Percentiles rank a stretch among this genome's conserved stretches.
These are phyloP conservation scores for Tuber magnatum DNA, from an alignment of 495 filamentous ascomycete genomes.

Conservation along the genomic window DNA sequence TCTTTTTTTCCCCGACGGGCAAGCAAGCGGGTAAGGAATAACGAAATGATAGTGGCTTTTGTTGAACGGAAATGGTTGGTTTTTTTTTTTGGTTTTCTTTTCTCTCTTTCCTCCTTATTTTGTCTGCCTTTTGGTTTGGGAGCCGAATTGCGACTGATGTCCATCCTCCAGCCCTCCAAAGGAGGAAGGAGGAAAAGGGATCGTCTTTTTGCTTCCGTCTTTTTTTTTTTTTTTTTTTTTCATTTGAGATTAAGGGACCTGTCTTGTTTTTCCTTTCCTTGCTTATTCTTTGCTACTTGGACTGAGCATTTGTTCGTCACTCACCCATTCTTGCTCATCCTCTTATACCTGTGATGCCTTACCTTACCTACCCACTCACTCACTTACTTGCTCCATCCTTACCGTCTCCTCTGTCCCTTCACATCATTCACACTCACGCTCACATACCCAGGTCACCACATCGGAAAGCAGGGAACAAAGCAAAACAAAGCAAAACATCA, in stretches of 20 bases:
- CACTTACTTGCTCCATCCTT: neutral
- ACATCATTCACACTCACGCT: neutral
- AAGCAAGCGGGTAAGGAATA: neutral
- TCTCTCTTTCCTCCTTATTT: neutral
- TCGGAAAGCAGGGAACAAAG: neutral
- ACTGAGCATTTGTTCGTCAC: neutral
- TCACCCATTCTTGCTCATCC: neutral
- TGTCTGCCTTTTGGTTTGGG: neutral
- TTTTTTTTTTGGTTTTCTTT: neutral
- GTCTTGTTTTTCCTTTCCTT: constrained; percentile 4
- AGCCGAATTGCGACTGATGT: neutral
- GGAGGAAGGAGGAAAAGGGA: neutral
- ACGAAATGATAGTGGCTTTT: neutral
- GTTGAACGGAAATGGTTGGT: neutral
- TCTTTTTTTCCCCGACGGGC: neutral
- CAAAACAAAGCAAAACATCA: neutral
- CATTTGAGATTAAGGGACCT: neutral
- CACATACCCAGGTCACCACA: neutral
- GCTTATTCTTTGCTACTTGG: neutral
- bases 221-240: neutral
- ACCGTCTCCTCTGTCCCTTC: neutral
- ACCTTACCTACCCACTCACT: neutral
- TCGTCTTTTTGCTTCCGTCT: neutral
- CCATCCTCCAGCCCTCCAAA: neutral
- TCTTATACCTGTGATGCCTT: neutral